These are phyloP conservation scores for Takashimella tepidaria DNA, from an alignment of 1,284 basidiomycete species.

Conservation along the genomic window DNA sequence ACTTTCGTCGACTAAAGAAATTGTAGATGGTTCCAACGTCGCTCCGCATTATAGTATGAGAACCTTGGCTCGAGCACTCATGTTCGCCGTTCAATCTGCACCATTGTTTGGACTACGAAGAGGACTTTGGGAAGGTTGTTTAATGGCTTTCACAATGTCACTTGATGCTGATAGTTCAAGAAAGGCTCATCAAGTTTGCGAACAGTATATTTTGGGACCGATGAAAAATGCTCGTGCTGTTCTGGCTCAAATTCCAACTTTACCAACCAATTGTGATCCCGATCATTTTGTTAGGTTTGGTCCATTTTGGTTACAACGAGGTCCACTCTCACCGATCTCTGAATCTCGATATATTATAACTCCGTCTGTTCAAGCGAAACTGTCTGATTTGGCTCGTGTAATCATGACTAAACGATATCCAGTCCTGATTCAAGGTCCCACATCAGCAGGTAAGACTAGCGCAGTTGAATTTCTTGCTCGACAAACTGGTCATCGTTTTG, in stretches of 20 bases:
- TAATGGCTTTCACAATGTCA: constrained; percentile 98
- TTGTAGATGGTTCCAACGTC: constrained; percentile 91
- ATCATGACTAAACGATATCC: constrained; percentile 85
- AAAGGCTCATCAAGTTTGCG: constrained; percentile 64
- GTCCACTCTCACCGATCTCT: constrained; percentile 54
- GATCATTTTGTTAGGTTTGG: constrained; percentile 77
- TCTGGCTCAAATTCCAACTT: constrained; percentile 61
- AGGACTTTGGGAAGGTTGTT: constrained; percentile 89
- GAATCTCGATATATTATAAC: constrained; percentile 86
- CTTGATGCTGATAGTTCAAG: constrained; percentile 71
- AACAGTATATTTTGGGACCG: constrained; percentile 72
- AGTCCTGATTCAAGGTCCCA: constrained; percentile 95
- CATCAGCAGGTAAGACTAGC: constrained; percentile 95
- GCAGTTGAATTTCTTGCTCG: constrained; percentile 93
- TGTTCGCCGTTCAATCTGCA: constrained; percentile 81
- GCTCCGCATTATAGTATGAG: constrained; percentile 98
- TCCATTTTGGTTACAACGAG: constrained; percentile 82
- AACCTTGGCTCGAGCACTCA: constrained; percentile 85
- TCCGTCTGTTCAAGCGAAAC: constrained; percentile 91
- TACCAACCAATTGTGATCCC: constrained; percentile 53
- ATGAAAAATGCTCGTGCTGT: constrained; percentile 77
- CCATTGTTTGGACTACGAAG: constrained; percentile 73
- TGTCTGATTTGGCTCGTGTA: constrained; percentile 87
- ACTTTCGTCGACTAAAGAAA: constrained; percentile 70
- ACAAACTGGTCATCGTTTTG: constrained; percentile 89